Evolutionary conservation across 805 yeast genomes (phyloP).

Genomic region (Suhomyces vadensis): DNA sequence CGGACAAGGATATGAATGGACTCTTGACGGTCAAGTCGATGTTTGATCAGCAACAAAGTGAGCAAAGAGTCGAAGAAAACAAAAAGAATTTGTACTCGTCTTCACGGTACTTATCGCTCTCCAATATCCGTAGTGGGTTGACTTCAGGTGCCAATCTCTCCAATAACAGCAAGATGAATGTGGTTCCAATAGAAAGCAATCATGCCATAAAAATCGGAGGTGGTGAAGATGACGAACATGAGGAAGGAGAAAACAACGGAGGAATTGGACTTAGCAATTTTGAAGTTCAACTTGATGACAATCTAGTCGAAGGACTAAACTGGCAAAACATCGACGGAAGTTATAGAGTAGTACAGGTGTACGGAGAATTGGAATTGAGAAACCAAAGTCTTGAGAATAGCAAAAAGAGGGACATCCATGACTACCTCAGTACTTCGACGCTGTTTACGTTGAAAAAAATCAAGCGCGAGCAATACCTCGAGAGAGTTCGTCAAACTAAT

Average conservation of each 20-base stretch:
- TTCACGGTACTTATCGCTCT: conserved; percentile 31
- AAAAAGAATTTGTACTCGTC: conserved; percentile 21
- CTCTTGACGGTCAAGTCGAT: conserved; percentile 24
- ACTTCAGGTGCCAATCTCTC: conserved; percentile 13
- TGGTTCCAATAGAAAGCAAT: conserved; percentile 37
- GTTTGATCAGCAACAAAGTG: conserved; percentile 33
- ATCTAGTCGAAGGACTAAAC: conserved; percentile 55
- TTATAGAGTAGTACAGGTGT: conserved; percentile 77
- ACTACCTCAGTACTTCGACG: conserved; percentile 32
- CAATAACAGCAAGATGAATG: conserved; percentile 26
- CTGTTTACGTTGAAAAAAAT: conserved; percentile 32
- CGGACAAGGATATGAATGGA: conserved; percentile 28
- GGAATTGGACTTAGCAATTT: conserved; percentile 39
- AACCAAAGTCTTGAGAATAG: conserved; percentile 20
- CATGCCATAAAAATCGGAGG: conserved; percentile 46
- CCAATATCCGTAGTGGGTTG: conserved; percentile 32
- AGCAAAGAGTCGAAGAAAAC: conserved; percentile 22
- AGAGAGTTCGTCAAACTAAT: conserved; percentile 12
- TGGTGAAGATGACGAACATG: conserved; percentile 45
- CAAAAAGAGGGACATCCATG: conserved; percentile 22
- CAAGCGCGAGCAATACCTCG: conserved; percentile 15
- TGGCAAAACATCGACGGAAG: conserved; percentile 90
- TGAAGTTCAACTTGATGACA: conserved; percentile 69
- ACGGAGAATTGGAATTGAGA: conserved; percentile 57
- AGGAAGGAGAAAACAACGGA: conserved; percentile 38